Evolutionary conservation across 257 asterid genomes (phyloP).

Genomic region (Datura wrightii): DNA sequence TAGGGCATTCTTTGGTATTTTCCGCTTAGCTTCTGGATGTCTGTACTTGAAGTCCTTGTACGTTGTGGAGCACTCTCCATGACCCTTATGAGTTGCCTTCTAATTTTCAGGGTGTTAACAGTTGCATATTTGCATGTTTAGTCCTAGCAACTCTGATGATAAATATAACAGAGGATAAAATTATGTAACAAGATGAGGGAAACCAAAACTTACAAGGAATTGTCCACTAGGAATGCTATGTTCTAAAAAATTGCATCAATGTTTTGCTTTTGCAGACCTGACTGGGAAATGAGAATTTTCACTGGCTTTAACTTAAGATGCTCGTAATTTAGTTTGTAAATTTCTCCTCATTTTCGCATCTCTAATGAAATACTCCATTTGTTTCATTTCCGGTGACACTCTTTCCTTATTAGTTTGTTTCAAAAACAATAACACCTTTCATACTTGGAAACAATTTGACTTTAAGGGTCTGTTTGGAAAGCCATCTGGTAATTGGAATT

Average conservation of each 20-base stretch:
- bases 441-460: background rate
- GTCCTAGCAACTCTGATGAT: background rate
- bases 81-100: slow-evolving; percentile 9
- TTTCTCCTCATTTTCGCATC: background rate
- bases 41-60: background rate
- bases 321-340: background rate
- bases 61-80: background rate
- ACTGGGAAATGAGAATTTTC: background rate
- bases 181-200: slow-evolving; percentile 6
- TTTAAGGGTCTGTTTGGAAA: too few species aligned
- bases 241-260: background rate
- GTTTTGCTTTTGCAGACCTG: background rate
- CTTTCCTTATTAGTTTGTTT: background rate
- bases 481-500: too few species aligned
- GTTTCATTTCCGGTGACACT: background rate
- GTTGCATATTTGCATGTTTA: slow-evolving; percentile 5
- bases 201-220: background rate
- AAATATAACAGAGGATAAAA: background rate
- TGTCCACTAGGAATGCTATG: slow-evolving; percentile 1
- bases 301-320: background rate
- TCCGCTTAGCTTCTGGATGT: background rate
- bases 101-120: background rate
- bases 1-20: slow-evolving; percentile 16
- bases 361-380: background rate
- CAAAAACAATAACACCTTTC: background rate